phyloP scores from a whole-genome alignment of 257 asterid genomes.

The Fraxinus cuspidata region DNA sequence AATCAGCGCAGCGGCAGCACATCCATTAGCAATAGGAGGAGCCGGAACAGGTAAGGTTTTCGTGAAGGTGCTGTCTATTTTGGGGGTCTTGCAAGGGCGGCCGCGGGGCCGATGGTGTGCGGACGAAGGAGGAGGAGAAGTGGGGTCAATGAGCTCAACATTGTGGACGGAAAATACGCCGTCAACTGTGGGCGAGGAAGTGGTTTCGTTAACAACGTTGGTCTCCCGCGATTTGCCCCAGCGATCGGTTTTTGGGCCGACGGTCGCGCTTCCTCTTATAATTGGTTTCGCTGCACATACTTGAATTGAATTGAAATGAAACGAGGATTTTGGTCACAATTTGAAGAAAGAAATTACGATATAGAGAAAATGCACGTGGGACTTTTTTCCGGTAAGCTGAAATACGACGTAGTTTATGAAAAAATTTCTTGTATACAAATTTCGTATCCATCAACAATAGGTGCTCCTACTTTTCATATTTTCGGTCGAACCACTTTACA shows the following conservation, averaged over 20 bases:
- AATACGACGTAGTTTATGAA: too few species aligned
- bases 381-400: too few species aligned
- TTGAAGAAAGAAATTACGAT: too few species aligned
- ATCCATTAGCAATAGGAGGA: slow-evolving; percentile 35
- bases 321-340: too few species aligned
- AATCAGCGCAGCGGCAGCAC: slow-evolving; percentile 24
- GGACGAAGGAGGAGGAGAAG: slow-evolving; percentile 32
- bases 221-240: slow-evolving; percentile 36
- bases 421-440: too few species aligned
- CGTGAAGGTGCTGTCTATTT: slow-evolving; percentile 32
- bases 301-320: too few species aligned
- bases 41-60: slow-evolving; percentile 41
- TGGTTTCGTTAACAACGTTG: background rate
- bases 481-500: background rate
- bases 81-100: slow-evolving; percentile 50
- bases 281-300: too few species aligned
- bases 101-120: slow-evolving; percentile 53
- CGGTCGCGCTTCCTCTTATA: slow-evolving; percentile 40
- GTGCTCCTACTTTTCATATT: too few species aligned
- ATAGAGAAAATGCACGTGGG: too few species aligned
- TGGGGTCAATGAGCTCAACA: slow-evolving; percentile 45
- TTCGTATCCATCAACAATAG: too few species aligned
- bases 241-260: slow-evolving; percentile 29
- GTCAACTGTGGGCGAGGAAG: slow-evolving; percentile 42
- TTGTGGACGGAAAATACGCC: slow-evolving; percentile 44